Evolutionary conservation across 495 filamentous ascomycete genomes (phyloP), one percentile per base, ranked within the genome.

Genomic region (Astrothelium subdiscretum): DNA sequence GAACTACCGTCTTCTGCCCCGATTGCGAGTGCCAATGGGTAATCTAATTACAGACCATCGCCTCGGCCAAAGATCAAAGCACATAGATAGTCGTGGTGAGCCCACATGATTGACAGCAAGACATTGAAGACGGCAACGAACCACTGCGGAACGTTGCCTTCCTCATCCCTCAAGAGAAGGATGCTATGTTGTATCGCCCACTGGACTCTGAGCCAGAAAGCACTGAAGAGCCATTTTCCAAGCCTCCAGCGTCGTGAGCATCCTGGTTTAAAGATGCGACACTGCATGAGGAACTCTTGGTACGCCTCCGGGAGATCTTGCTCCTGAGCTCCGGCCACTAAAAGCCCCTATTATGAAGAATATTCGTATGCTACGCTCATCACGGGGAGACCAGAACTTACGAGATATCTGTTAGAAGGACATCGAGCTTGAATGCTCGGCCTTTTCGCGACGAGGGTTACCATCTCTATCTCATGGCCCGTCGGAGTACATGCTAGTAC

Each of bases 41-140:
- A n/a, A n/a, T n/a, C n/a, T 31, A 13, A 24, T 59, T 35, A 63
- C 12, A 58, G 62, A 31, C 65, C 61, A 57, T 67, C 65, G 2
- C 65, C 65, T 52, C 65, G 35, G 15, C 65, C 61, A 20, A 31
- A 67, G 3, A 67, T 18, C 5, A 12, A 32, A 3, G n/a, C 31
- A 32, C 61, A 57, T 5, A 67, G 3, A 38, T 58, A 64, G 31
- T 67, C 65, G 32, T 67, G 65, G 44, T 67, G 57, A 1, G 61
- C 22, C 62, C 65, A 67, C 65, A 67, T 67, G 1, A 48, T 58
- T 31, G 20, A 62, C 3, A 63, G n/a, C 12, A 64, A 27, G 20
- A 27, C 22, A 31, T 67, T 59, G 40, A 67, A 67, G 11, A 59
- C 20, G 1, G 22, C 48, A n/a, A 67, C 40, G 40, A 67, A 67